phyloP scores from a whole-genome alignment of 108 stramenopile species.

The Mediolabrus comicus region DNA sequence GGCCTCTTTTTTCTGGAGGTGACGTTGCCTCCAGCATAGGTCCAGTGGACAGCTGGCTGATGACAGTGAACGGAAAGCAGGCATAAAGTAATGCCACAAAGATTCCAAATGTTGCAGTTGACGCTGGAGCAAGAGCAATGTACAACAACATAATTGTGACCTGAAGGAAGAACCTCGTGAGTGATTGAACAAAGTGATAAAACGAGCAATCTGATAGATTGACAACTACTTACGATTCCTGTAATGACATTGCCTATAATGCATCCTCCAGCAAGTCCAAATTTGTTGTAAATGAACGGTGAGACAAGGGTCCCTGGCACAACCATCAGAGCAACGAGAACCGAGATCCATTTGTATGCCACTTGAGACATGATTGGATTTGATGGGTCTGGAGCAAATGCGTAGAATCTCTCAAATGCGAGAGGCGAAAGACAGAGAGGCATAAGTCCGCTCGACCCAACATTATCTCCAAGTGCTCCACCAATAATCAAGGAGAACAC shows the following conservation, averaged over 20 bases:
- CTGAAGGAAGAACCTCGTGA: no score
- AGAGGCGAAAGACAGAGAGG: conserved; percentile 10
- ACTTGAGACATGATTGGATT: conserved; percentile 7
- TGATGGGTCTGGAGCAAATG: neutral
- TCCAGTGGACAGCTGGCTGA: conserved; percentile 4
- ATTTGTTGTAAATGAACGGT: conserved; percentile 1
- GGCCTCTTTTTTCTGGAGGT: conserved; percentile 13
- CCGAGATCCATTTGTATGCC: conserved; percentile 13
- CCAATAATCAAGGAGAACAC: conserved; percentile 1
- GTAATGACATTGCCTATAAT: conserved; percentile 9
- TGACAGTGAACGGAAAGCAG: conserved; percentile 12
- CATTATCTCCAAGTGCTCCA: conserved; percentile 8
- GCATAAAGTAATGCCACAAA: conserved; percentile 3
- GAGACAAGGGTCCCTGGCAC: conserved; percentile 3
- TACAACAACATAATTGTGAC: conserved; percentile 10
- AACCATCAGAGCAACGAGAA: conserved; percentile 5
- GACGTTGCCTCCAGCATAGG: conserved; percentile 14
- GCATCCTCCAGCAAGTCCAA: conserved; percentile 6
- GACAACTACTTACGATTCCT: no score
- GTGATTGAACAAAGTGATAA: no score
- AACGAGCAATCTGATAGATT: no score
- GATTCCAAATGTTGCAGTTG: neutral
- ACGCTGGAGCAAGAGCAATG: conserved; percentile 2
- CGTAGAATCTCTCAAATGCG: conserved; percentile 9
- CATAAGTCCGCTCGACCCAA: conserved; percentile 1